Conservation (phyloP, 768 basidiomycete genomes). For the Suillus tomentosus region DNA sequence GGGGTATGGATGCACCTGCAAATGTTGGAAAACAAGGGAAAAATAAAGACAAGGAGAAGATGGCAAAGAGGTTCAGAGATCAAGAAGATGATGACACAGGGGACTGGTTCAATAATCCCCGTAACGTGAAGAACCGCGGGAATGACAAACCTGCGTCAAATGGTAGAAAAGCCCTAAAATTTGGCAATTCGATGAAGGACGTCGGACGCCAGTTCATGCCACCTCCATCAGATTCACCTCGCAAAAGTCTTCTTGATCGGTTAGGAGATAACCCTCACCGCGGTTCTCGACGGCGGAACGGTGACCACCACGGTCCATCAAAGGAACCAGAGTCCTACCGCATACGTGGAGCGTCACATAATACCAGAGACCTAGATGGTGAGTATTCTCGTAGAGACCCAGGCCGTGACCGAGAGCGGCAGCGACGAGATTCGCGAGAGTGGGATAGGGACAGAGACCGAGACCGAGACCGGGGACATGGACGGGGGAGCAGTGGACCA, state of each 20-base stretch:
- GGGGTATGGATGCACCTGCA: conserved; percentile 49
- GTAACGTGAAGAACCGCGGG: conserved; percentile 33
- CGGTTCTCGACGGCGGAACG: conserved; percentile 12
- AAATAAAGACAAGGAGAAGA: conserved; percentile 56
- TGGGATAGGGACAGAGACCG: conserved; percentile 19
- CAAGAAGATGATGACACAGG: conserved; percentile 52
- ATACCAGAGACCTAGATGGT: conserved; percentile 19
- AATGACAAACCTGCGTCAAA: conserved; percentile 14
- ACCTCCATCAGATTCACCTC: conserved; percentile 17
- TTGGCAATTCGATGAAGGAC: conserved; percentile 38
- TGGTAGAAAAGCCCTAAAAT: conserved; percentile 37
- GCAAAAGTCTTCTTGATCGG: conserved; percentile 40
- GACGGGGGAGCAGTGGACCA: conserved; percentile 34
- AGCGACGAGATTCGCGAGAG: conserved; percentile 21
- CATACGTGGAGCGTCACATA: conserved; percentile 34
- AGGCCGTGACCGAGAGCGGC: conserved; percentile 21
- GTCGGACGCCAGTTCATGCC: conserved; percentile 26
- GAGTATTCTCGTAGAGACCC: conserved; percentile 16
- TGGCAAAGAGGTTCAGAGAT: conserved; percentile 53
- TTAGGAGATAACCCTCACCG: conserved; percentile 19
- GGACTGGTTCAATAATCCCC: conserved; percentile 64
- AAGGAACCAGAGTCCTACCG: conserved; percentile 19
- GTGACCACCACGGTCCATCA: conserved; percentile 8
- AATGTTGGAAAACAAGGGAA: conserved; percentile 69
- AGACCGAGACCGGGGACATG: conserved; percentile 22